These are phyloP conservation scores for Danielia oregonensis DNA, from an alignment of 805 yeast species.

Conservation along the genomic window DNA sequence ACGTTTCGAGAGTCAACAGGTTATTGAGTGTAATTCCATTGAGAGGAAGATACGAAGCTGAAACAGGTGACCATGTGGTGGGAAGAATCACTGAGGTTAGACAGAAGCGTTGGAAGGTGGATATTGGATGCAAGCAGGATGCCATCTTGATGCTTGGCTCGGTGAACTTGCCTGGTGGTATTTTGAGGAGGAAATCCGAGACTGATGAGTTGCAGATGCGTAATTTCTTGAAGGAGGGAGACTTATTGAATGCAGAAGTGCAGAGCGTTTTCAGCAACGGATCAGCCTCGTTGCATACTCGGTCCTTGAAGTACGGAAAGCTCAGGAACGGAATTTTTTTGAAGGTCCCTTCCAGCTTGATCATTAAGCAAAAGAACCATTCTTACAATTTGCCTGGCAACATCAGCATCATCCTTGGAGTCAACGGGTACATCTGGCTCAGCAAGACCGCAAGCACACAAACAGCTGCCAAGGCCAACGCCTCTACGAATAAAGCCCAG, in stretches of 20 bases:
- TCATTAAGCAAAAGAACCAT: slow-evolving; percentile 84
- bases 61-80: slow-evolving; percentile 92
- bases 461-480: slow-evolving; percentile 16
- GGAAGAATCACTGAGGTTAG: slow-evolving; percentile 96
- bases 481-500: slow-evolving; percentile 30
- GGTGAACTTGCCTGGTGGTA: slow-evolving; percentile 96
- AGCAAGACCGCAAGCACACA: slow-evolving; percentile 43
- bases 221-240: slow-evolving; percentile 90
- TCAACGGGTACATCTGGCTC: slow-evolving; percentile 93
- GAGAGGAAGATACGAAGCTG: slow-evolving; percentile 85
- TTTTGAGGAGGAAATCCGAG: slow-evolving; percentile 88
- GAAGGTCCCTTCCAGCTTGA: slow-evolving; percentile 75
- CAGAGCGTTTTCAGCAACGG: slow-evolving; percentile 89
- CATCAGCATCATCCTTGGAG: slow-evolving; percentile 85
- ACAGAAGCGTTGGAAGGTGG: slow-evolving; percentile 93
- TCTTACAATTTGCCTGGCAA: slow-evolving; percentile 91
- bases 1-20: slow-evolving; percentile 79
- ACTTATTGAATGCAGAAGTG: slow-evolving; percentile 91
- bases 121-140: slow-evolving; percentile 91
- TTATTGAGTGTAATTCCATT: slow-evolving; percentile 81
- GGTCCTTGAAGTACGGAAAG: slow-evolving; percentile 94
- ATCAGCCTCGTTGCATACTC: slow-evolving; percentile 87
- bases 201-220: slow-evolving; percentile 97
- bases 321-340: slow-evolving; percentile 85
- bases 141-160: slow-evolving; percentile 93